A percentile compares a stretch with the other conserved stretches of the same genome.
These are phyloP conservation scores for Elaeis oleifera DNA, from an alignment of 202 grass and related monocot species.

Conservation along the genomic window DNA sequence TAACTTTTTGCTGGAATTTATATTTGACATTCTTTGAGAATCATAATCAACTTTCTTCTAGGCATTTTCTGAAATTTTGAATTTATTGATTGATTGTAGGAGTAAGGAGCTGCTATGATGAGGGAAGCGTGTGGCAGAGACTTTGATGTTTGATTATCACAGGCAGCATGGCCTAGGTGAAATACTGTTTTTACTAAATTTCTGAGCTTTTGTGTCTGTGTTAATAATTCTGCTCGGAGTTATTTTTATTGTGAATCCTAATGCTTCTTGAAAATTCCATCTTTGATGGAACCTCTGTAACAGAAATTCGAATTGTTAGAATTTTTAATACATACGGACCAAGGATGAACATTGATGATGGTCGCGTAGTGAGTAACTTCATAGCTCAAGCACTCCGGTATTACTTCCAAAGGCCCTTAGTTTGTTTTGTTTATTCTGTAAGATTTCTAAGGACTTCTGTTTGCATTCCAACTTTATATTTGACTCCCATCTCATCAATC, in stretches of 20 bases:
- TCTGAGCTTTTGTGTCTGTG: no score
- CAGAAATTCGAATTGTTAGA: slow-evolving; percentile 97
- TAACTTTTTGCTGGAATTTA: no score
- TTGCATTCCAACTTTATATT: background rate
- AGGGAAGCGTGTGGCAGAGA: slow-evolving; percentile 99
- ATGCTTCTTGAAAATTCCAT: no score
- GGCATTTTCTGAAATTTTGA: no score
- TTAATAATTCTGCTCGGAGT: no score
- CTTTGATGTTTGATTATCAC: slow-evolving; percentile 99
- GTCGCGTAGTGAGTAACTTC: slow-evolving; percentile 99
- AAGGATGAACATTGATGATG: slow-evolving; percentile 99
- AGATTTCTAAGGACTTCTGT: no score
- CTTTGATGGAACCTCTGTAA: slow-evolving; percentile 11
- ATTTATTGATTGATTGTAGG: slow-evolving; percentile 30
- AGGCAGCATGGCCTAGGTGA: slow-evolving; percentile 98
- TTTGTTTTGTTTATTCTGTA: background rate
- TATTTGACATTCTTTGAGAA: no score
- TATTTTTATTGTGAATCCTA: no score
- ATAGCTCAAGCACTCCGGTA: slow-evolving; percentile 99
- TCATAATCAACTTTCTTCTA: no score
- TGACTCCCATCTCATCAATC: background rate
- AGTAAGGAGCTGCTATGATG: slow-evolving; percentile 97
- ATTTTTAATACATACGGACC: slow-evolving; percentile 99
- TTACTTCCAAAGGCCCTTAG: slow-evolving; percentile 21
- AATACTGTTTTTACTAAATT: slow-evolving; percentile 5